Evolutionary conservation across 2,329 filamentous ascomycete species (phyloP).

Genomic region (Botryosphaeria agaves): DNA sequence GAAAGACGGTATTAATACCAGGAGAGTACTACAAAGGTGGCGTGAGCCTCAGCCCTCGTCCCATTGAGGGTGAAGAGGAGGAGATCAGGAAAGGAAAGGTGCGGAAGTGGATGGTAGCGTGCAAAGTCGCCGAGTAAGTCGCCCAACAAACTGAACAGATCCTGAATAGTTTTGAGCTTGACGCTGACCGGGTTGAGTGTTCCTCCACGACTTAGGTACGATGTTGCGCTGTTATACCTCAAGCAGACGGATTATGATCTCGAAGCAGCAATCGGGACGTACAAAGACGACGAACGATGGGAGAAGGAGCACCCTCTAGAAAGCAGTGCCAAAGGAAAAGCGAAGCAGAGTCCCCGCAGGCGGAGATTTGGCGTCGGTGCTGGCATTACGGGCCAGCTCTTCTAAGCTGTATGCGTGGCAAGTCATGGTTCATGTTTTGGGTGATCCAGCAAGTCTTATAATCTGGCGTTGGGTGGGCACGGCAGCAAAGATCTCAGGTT

Average conservation of each 20-base stretch:
- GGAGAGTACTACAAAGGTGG: conserved; percentile 50
- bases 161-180: not conserved
- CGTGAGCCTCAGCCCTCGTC: conserved; percentile 49
- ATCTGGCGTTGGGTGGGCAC: too few relatives aligned
- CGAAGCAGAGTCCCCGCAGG: conserved; percentile 13
- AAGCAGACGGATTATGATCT: conserved; percentile 52
- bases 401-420: conserved; percentile 9
- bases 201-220: conserved; percentile 30
- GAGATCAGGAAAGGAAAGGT: conserved; percentile 53
- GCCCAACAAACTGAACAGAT: too few relatives aligned
- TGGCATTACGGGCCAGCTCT: conserved; percentile 19
- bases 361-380: conserved; percentile 14
- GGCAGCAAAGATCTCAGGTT: too few relatives aligned
- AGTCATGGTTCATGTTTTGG: too few relatives aligned
- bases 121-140: conserved; percentile 57
- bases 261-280: conserved; percentile 43
- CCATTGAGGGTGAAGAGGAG: conserved; percentile 59
- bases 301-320: conserved; percentile 49
- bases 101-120: conserved; percentile 61
- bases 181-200: conserved; percentile 11
- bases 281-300: conserved; percentile 58
- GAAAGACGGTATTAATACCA: conserved; percentile 55
- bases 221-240: conserved; percentile 58
- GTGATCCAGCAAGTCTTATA: too few relatives aligned
- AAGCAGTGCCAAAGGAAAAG: conserved; percentile 23